Percentiles rank a stretch among this genome's conserved stretches.
Evolutionary conservation across 805 yeast species (phyloP).

Genomic region (Saturnispora zaruensis): DNA sequence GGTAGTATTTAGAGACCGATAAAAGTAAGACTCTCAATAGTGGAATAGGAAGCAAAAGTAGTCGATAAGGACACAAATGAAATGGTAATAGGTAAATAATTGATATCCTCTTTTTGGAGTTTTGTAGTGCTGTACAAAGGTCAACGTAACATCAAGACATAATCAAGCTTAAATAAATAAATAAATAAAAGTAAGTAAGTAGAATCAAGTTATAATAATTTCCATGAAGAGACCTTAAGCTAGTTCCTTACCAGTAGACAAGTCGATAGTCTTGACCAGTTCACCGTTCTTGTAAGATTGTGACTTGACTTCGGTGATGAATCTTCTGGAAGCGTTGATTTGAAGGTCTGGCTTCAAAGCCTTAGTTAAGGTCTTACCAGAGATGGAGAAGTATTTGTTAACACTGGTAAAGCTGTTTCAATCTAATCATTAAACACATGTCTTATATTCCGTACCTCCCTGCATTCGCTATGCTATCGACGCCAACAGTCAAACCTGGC

Average conservation of each 20-base stretch:
- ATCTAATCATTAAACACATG: neutral
- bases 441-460: neutral
- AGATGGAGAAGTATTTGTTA: slow-evolving; percentile 83
- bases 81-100: no score
- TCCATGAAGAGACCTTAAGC: neutral
- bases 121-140: no score
- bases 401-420: slow-evolving; percentile 32
- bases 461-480: neutral
- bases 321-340: slow-evolving; percentile 65
- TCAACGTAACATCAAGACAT: slow-evolving; percentile 2
- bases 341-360: slow-evolving; percentile 83
- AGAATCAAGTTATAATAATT: neutral
- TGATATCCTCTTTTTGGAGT: no score
- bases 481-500: no score
- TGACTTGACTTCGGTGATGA: slow-evolving; percentile 62
- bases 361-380: slow-evolving; percentile 81
- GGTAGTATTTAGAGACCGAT: no score
- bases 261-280: slow-evolving; percentile 23
- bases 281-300: slow-evolving; percentile 67
- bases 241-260: slow-evolving; percentile 18
- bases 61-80: neutral
- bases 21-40: no score
- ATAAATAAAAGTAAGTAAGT: neutral
- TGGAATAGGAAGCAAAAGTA: neutral
- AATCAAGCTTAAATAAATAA: slow-evolving; percentile 4